Percentiles rank a stretch among this genome's conserved stretches.
Evolutionary conservation across 2,329 filamentous ascomycete genomes (phyloP).

Genomic region (Curvularia sp.): DNA sequence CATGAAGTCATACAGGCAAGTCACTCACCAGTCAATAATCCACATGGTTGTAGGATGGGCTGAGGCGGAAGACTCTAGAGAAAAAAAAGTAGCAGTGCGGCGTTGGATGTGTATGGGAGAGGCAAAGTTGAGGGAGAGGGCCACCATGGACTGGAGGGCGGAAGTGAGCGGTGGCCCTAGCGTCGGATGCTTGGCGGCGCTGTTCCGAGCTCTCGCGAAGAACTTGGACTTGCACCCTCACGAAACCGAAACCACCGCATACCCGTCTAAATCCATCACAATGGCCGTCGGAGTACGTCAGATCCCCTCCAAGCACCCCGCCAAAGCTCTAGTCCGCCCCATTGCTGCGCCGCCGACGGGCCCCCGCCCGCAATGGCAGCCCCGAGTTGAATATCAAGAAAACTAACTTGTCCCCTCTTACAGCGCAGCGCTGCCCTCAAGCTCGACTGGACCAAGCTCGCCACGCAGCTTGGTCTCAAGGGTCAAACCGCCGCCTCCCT

Average conservation of each 20-base stretch:
- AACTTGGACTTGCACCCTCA: conserved; percentile 54
- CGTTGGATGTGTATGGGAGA: conserved; percentile 6
- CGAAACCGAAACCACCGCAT: conserved; percentile 54
- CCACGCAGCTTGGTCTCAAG: conserved; percentile 91
- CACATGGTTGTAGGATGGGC: conserved; percentile 66
- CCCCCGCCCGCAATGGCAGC: conserved; percentile 38
- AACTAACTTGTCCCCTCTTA: conserved; percentile 45
- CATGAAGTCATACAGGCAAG: too few relatives aligned
- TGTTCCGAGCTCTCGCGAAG: conserved; percentile 30
- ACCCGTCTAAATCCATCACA: conserved; percentile 51
- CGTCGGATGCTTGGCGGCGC: conserved; percentile 17
- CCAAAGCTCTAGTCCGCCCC: conserved; percentile 35
- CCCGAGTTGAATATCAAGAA: conserved; percentile 28
- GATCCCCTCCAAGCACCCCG: conserved; percentile 19
- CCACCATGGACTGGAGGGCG: conserved; percentile 10
- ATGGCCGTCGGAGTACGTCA: conserved; percentile 55
- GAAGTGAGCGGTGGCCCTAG: conserved; percentile 8
- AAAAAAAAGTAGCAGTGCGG: not conserved
- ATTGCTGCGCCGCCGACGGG: conserved; percentile 43
- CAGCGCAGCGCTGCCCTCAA: conserved; percentile 98
- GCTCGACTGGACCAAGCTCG: conserved; percentile 98
- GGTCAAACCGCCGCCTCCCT: conserved; percentile 92
- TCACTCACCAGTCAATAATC: conserved; percentile 82
- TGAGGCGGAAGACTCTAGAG: conserved; percentile 1
- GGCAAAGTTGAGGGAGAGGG: conserved; percentile 17